Base-by-base conservation (phyloP, 768 basidiomycete genomes). In the Leucogyrophana mollusca region DNA sequence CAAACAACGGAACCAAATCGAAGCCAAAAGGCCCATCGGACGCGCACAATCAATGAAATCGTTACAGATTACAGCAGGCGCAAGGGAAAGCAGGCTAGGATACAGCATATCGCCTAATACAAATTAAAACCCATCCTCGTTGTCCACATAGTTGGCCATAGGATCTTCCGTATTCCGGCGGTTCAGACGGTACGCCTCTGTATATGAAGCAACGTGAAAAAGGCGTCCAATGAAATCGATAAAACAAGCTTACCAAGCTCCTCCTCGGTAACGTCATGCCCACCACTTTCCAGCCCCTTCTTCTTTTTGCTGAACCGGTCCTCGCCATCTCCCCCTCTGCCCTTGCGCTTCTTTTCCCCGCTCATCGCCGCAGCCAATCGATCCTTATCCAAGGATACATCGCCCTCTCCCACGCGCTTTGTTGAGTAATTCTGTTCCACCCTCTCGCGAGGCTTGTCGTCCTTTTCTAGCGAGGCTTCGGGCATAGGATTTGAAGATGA, bases 121-220 rank as follows among this genome's bases (percentile, higher is more conserved):
- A 37, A 21, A 37, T 37, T 37, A 37, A 37, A 16, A 37, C 35
- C 25, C 16, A 49, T 56, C 51, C 40, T 78, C 81, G 35, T 64
- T 54, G 63, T 93, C 93, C 41, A 90, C 76, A 61, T 94, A 93
- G 63, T 89, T 90, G 33, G 89, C 88, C 93, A 96, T 96, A 3
- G 93, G 93, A 65, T 96, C 93, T 47, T 93, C 90, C 39, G 75
- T 71, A 1, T 80, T 77, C 42, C 80, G 79, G 53, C 77, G 78
- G 22, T 64, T 76, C 79, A 92, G 84, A 47, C 93, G 79, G 66
- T 94, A 96, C n/a, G 88, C 90, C 85, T 96, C 92, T 90, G 72
- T 51, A 20, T 49, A 10, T 44, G 39, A 21, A 11, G 22, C 47
- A 40, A 56, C 61, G 50, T 13, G 61, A 36, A 34, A 32, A 43